These are phyloP conservation scores for Alternaria arborescens DNA, from an alignment of 2,329 filamentous ascomycete species.

Conservation along the genomic window DNA sequence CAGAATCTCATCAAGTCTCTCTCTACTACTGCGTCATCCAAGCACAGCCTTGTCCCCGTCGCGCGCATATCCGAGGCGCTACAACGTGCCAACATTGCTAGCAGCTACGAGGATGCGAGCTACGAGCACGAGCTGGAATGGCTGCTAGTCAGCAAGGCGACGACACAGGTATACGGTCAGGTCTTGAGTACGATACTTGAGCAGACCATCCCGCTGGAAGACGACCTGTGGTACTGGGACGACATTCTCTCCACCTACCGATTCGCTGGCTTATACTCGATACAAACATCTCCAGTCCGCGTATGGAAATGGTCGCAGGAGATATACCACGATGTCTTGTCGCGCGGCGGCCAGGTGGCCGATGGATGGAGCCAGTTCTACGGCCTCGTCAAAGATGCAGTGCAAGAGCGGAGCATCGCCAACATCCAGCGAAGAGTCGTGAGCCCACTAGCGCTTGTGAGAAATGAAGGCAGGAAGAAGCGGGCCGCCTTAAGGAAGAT, in stretches of 20 bases:
- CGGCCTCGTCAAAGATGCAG: conserved; percentile 76
- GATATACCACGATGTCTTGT: conserved; percentile 70
- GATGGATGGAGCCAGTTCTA: conserved; percentile 73
- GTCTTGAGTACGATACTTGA: conserved; percentile 80
- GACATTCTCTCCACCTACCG: conserved; percentile 81
- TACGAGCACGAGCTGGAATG: conserved; percentile 86
- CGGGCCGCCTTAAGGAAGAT: conserved; percentile 75
- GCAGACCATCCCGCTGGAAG: conserved; percentile 81
- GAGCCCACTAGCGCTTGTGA: conserved; percentile 78
- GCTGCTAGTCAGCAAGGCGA: conserved; percentile 89
- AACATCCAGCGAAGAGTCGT: conserved; percentile 77
- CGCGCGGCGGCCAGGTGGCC: conserved; percentile 50
- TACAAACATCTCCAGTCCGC: conserved; percentile 83
- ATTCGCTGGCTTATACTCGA: conserved; percentile 81
- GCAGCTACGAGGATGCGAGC: conserved; percentile 38
- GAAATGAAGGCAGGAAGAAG: conserved; percentile 78
- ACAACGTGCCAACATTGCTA: conserved; percentile 66
- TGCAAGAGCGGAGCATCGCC: conserved; percentile 74
- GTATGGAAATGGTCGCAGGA: conserved; percentile 76
- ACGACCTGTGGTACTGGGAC: conserved; percentile 97
- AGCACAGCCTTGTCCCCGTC: conserved; percentile 66
- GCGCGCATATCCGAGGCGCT: conserved; percentile 69
- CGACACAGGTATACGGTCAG: conserved; percentile 86
- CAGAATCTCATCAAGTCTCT: conserved; percentile 74
- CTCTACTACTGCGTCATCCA: conserved; percentile 72